Evolutionary conservation across 1,284 basidiomycete genomes (phyloP).

Genomic region (Ustilago loliicola): DNA sequence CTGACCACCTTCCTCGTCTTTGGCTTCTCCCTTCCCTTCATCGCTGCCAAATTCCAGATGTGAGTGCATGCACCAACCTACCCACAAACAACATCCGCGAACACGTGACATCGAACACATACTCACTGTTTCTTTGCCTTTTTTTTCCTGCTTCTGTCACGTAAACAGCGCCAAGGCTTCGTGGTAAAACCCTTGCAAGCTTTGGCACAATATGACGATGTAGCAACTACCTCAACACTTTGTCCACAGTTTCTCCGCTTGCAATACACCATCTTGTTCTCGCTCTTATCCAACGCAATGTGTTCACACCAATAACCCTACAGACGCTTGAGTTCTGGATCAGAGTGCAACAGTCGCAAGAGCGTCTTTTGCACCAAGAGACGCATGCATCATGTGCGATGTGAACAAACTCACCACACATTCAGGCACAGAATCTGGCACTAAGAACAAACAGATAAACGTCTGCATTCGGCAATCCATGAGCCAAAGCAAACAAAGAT

Average conservation of each 20-base stretch:
- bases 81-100: too few species aligned
- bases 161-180: slow-evolving; percentile 46
- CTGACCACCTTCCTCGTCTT: slow-evolving; percentile 60
- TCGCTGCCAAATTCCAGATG: slow-evolving; percentile 66
- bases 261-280: slow-evolving; percentile 2
- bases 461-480: too few species aligned
- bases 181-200: slow-evolving; percentile 38
- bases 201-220: background rate
- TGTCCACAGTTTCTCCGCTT: background rate
- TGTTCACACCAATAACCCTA: too few species aligned
- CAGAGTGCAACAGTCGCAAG: background rate
- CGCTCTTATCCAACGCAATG: too few species aligned
- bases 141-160: background rate
- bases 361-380: too few species aligned
- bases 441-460: too few species aligned
- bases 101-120: background rate
- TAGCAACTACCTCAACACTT: background rate
- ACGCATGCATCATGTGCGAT: too few species aligned
- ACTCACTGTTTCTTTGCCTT: background rate
- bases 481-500: too few species aligned
- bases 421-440: too few species aligned
- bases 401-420: too few species aligned
- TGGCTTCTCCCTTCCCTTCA: slow-evolving; percentile 65
- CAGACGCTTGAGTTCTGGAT: too few species aligned
- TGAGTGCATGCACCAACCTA: slow-evolving; percentile 27